phyloP scores from a whole-genome alignment of 2,329 filamentous ascomycete species.

The Epichloe gansuensis region DNA sequence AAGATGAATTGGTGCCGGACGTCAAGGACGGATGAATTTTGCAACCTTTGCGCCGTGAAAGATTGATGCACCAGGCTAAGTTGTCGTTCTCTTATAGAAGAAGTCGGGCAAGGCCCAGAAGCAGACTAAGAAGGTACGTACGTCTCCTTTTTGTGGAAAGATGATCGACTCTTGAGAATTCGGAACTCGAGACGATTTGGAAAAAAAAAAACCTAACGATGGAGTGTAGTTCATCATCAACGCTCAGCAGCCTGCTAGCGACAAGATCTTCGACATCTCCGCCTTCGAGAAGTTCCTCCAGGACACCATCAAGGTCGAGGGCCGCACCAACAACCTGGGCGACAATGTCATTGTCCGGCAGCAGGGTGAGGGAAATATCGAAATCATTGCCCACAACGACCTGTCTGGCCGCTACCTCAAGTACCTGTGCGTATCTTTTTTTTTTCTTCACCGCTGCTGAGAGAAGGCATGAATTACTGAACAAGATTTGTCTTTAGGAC shows the following conservation, averaged over 20 bases:
- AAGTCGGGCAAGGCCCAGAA: conserved; percentile 62
- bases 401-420: conserved; percentile 99
- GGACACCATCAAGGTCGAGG: conserved; percentile 99
- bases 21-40: neutral
- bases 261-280: conserved; percentile 99
- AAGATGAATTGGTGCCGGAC: neutral
- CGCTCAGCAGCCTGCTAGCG: conserved; percentile 90
- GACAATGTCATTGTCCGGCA: conserved; percentile 84
- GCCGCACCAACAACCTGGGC: conserved; percentile 95
- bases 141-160: conserved; percentile 1
- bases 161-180: too few species aligned
- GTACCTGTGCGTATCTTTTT: conserved; percentile 66
- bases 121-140: conserved; percentile 70
- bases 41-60: conserved; percentile 7
- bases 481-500: conserved; percentile 43
- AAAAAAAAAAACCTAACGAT: neutral
- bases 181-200: neutral
- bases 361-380: conserved; percentile 91
- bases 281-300: conserved; percentile 99
- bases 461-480: neutral
- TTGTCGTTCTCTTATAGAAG: conserved; percentile 41
- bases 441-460: neutral
- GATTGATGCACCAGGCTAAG: conserved; percentile 89
- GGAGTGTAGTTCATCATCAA: conserved; percentile 85
- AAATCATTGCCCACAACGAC: conserved; percentile 93